Base-by-base conservation (phyloP, 805 yeast genomes). In the Nematodospora valgi region DNA sequence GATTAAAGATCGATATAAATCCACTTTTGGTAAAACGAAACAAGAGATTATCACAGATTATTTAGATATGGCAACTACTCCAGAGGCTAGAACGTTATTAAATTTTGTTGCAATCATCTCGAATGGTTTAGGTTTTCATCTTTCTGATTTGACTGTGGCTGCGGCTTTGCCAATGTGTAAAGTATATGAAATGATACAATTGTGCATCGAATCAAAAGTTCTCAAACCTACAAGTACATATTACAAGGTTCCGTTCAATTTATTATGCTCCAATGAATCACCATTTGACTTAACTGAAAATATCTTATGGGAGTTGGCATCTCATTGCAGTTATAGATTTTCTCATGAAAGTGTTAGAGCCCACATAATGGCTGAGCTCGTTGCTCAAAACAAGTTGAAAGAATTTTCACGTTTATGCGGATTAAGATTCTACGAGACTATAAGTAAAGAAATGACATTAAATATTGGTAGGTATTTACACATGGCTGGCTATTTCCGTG, bases 181-280 rank as follows among this genome's bases (percentile, higher is more conserved):
- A n/a, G 57, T 64, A 2, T 52, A 57, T 19, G 44, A 46, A 15
- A 49, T 64, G 10, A 34, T 72, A 4, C 58, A 55, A 17, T 47
- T 56, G 24, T 63, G 68, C 12, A 44, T 63, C 9, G 58, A 62
- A 18, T 31, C 51, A 9, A 48, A 53, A 11, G 26, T 72, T 3
- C 46, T 74, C 5, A 41, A 45, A 2, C 74, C 77, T 1, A 48
- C 60, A 10, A 62, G 68, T 17, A 51, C 68, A 2, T 64, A 62
- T 40, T 71, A 71, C 46, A 74, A 74, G 43, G 51, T 71, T 15
- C 78, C 79, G 6, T 68, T 71, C 37, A 67, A 66, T 42, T 42
- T 65, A 17, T 48, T 62, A 3, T 49, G 55, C 8, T 40, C 53
- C 6, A 47, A 48, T 6, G 45, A 43, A 4, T 54, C 50, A 26